Evolutionary conservation across 306 rosid species (phyloP), one percentile per base, ranked within the genome.

Genomic region (Medicago arabica): DNA sequence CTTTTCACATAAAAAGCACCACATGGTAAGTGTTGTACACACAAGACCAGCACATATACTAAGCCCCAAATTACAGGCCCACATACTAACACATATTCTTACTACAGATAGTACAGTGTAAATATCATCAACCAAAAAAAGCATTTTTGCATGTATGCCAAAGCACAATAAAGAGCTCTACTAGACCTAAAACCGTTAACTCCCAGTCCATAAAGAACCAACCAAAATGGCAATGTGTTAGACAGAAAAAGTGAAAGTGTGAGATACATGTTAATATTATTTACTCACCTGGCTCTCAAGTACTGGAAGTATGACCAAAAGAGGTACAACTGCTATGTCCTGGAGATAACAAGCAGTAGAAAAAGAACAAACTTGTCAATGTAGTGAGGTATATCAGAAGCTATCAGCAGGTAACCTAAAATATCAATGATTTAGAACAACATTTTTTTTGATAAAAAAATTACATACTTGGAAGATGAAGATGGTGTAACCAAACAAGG

Each of bases 241-340:
- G 50, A 46, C 39, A 66, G 19, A 47, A 43, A 57, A 47, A 57
- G 10, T n/a, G 18, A 36, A 62, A 62, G 74, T 10, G 49, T 23
- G 63, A 46, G n/a, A 31, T 41, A 53, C 64, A 66, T 72, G 36
- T 40, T 54, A 70, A 75, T 68, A 67, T 44, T 36, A 23, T 69
- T 77, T 78, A 58, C 66, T 47, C 87, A 96, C 99, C 99, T 96
- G 97, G 86, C 83, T 92, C 96, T 96, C 99, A 75, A 96, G 90
- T 72, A 96, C 87, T 13, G 99, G 99, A 88, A 96, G 99, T 79
- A 96, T 79, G 87, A 96, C 99, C 78, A 96, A 79, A 74, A 96
- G 97, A 71, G 99, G 99, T 67, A 96, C 97, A 47, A 96, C 99
- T 8, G 99, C 99, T 85, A 96, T 88, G 86, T 96, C 99, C 99